These are phyloP conservation scores for Wickerhamiella allomyrinae DNA, from an alignment of 805 yeast species.

Conservation along the genomic window DNA sequence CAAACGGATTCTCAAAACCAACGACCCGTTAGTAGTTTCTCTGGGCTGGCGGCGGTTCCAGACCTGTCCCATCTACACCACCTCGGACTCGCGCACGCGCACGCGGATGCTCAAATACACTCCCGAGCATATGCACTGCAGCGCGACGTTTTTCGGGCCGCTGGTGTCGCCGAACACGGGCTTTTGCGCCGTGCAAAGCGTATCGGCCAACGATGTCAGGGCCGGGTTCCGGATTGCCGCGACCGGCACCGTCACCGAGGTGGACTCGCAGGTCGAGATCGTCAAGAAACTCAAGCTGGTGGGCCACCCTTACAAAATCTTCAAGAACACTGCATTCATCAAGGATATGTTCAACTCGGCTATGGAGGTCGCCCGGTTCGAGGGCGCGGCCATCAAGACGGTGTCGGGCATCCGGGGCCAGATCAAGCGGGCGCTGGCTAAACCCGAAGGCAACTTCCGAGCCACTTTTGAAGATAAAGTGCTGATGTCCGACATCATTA, in stretches of 20 bases:
- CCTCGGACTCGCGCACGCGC: constrained; percentile 94
- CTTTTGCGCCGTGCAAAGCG: constrained; percentile 85
- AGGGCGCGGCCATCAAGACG: constrained; percentile 93
- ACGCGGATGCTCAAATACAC: constrained; percentile 96
- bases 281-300: constrained; percentile 91
- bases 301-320: constrained; percentile 87
- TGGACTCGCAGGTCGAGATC: constrained; percentile 76
- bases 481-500: constrained; percentile 65
- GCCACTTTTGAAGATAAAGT: constrained; percentile 96
- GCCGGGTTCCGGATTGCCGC: constrained; percentile 92
- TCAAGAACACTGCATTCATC: constrained; percentile 91
- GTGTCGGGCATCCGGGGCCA: constrained; percentile 97
- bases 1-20: constrained; percentile 84
- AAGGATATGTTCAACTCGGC: constrained; percentile 91
- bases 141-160: constrained; percentile 94
- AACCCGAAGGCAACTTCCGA: constrained; percentile 90
- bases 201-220: constrained; percentile 69
- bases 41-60: constrained; percentile 98
- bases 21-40: constrained; percentile 86
- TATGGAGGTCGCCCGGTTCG: constrained; percentile 92
- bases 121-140: constrained; percentile 95
- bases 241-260: constrained; percentile 89
- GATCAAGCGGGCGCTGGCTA: constrained; percentile 82
- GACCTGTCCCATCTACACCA: constrained; percentile 87
- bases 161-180: constrained; percentile 95